Evolutionary conservation across 2,329 filamentous ascomycete species (phyloP), one percentile per base, ranked within the genome.

Genomic region (Stylonectria norvegica): DNA sequence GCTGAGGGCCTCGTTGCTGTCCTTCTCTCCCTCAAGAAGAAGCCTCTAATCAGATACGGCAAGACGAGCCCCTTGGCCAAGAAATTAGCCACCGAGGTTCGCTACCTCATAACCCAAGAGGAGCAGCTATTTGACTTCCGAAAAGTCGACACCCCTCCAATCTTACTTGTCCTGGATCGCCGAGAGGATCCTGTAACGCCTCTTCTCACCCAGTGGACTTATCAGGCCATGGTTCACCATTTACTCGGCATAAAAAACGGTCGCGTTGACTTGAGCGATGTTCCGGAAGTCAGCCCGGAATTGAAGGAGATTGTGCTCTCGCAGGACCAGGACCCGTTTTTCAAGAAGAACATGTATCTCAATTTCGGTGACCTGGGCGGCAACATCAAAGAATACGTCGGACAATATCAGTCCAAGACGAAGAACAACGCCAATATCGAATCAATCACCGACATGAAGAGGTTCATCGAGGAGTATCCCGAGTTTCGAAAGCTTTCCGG

Each of bases 191-290:
- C 93, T 0, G 86, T 97, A 36, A 98, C 93, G 4, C 93, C 93
- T 0, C 71, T 98, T 9, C 75, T 98, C 34, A 95, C 89, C 3
- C 93, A 98, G 62, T 98, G 93, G 93, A 98, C 93, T 18, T 98
- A 98, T 59, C 93, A 98, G 67, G 93, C 93, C n/a, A 98, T 98
- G 90, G 93, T 98, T 1, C 93, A 98, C 61, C 93, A 98, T 59
- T 70, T 97, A 2, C 73, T 98, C 10, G 93, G 93, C 5, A 95
- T 98, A 51, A 80, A 86, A 43, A 97, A 97, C 61, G 93, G 93
- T n/a, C 79, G 91, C 36, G 93, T 98, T 1, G 86, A 95, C 59
- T 72, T 98, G 22, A 85, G 84, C 47, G 79, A 87, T 40, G 83
- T 95, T 0, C 87, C 87, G 10, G 89, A 95, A 39, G 80, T 94